Evolutionary conservation across 2,329 filamentous ascomycete species (phyloP), one percentile per base, ranked within the genome.

Genomic region (Claviceps sp.): DNA sequence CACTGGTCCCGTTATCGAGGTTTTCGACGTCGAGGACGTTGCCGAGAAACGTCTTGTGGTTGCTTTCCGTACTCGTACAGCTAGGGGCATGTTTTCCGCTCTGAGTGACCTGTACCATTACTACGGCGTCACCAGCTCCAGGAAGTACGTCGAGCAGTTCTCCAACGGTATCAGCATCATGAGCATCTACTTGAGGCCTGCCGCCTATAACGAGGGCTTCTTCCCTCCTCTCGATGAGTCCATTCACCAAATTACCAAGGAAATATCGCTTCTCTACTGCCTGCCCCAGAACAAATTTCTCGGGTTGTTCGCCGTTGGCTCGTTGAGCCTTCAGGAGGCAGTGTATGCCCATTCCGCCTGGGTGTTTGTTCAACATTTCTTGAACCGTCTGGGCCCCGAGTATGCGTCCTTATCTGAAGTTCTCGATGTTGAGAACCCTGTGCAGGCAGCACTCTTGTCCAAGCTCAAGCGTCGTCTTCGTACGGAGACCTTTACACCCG

Each of bases 91-190:
- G 62, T 98, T 98, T 78, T 95, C 90, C 60, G 89, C 93, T 29
- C 73, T 98, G 60, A 95, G 88, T 57, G 90, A 97, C 67, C 76
- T 98, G 39, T 98, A 98, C 74, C 93, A 98, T 72, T 97, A 96
- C 79, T 98, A 98, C 64, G 91, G 93, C 44, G 79, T 97, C 55
- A 98, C 93, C 2, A 95, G 88, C 63, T 93, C 93, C 29, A 80
- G 93, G 60, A 98, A 98, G 73, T 98, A 98, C 64, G 86, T 98
- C 47, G 88, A 98, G 71, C 93, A 97, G 71, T 98, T 98, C 76
- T 93, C 90, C 63, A 98, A 98, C 68, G 93, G 93, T 55, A 94
- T 96, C 66, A 95, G 88, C 14, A 86, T 97, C 68, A 95, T 97
- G 78, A 96, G 89, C 60, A 80, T 96, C 56, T 98, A 98, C 69